Evolutionary conservation across 164 flowering plant genomes (phyloP), one percentile per base, ranked within the genome.

Genomic region (Platanus orientalis): DNA sequence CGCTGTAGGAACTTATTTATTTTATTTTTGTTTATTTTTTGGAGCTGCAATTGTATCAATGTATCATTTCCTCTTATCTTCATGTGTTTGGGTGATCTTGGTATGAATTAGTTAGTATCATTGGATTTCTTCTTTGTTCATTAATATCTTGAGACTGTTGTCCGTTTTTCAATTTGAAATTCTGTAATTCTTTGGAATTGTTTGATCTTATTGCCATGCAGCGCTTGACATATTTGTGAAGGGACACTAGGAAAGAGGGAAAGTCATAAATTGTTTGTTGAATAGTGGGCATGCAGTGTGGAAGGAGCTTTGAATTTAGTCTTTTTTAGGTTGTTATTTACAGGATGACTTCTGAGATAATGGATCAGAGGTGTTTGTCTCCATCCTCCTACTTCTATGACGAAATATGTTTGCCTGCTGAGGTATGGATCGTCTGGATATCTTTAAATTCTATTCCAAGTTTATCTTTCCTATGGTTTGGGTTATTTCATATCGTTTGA

Each of bases 311-410:
- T 36, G 24, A 34, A 47, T 48, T 40, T 25, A 62, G 4, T 42
- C 14, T 57, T 51, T 60, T n/a, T 23, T 40, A 51, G 65, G 63
- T 66, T 64, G 63, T 27, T 14, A 55, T 30, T 40, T 54, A 57
- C 45, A 69, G 57, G 58, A 81, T 80, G 88, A 79, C 79, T 45
- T 83, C 76, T 48, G 77, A 82, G 64, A 63, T 68, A 32, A 80
- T 75, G 78, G 82, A 87, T 65, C 73, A 63, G 12, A 61, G 66
- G 58, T 76, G 78, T 36, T 68, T 76, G 40, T 66, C 84, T 54
- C 72, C 86, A 19, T 67, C 85, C 25, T 79, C 83, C 16, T 73
- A 62, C 68, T 76, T 75, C 54, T 71, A 78, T 16, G 79, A 77
- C 24, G 85, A 80, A 47, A 32, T 65, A n/a, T 62, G 56, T 50